Evolutionary conservation across 2,329 filamentous ascomycete species (phyloP).

Genomic region (Colletotrichum tabaci): DNA sequence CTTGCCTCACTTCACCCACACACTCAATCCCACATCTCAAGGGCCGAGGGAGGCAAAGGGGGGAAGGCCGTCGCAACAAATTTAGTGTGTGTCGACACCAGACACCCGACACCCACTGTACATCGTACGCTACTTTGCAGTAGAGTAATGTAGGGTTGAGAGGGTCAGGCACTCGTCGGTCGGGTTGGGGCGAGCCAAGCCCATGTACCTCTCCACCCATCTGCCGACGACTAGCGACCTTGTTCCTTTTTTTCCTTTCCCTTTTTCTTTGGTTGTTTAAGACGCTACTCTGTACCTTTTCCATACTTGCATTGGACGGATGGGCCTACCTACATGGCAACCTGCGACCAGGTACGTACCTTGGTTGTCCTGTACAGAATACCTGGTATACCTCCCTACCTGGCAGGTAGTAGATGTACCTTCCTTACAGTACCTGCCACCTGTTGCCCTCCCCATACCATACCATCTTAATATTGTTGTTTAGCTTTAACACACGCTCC

Average conservation of each 20-base stretch:
- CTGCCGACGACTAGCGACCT: conserved; percentile 11
- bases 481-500: conserved; percentile 43
- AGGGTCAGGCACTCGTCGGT: conserved; percentile 6
- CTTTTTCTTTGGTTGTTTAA: background rate
- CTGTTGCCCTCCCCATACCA: conserved; percentile 30
- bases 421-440: conserved; percentile 17
- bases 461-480: conserved; percentile 40
- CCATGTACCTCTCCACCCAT: conserved; percentile 19
- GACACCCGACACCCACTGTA: conserved; percentile 2
- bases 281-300: conserved; percentile 16
- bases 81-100: conserved; percentile 20
- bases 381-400: too few species aligned
- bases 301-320: conserved; percentile 16
- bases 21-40: background rate
- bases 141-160: conserved; percentile 27
- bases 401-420: background rate
- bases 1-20: conserved; percentile 3
- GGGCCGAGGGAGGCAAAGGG: conserved; percentile 9
- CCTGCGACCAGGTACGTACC: conserved; percentile 14
- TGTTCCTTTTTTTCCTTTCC: background rate
- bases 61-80: background rate
- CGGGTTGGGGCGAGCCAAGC: background rate
- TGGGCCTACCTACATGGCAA: conserved; percentile 5
- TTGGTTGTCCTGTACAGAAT: background rate
- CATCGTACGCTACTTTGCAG: conserved; percentile 16